Evolutionary conservation across 257 asterid species (phyloP).

Genomic region (Fraxinus cuspidata): DNA sequence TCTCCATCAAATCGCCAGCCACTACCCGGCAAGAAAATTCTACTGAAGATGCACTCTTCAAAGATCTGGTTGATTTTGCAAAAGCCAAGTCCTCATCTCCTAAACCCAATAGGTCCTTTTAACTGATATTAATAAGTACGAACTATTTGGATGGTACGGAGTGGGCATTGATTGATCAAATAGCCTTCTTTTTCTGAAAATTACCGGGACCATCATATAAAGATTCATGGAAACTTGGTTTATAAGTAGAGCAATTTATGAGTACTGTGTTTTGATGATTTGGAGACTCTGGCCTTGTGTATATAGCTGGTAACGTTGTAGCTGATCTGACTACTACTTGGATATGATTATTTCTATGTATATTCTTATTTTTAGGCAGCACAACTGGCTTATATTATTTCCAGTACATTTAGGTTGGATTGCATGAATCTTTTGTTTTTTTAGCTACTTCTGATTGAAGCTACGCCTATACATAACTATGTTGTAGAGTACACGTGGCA

Average conservation of each 20-base stretch:
- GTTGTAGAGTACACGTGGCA: too few species aligned
- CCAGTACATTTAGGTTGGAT: neutral
- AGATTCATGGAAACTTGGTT: conserved; percentile 14
- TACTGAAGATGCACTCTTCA: conserved; percentile 73
- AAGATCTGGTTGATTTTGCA: conserved; percentile 89
- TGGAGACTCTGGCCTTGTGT: conserved; percentile 30
- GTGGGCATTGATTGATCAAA: conserved; percentile 17
- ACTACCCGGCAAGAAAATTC: conserved; percentile 63
- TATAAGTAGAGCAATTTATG: conserved; percentile 9
- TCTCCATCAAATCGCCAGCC: conserved; percentile 58
- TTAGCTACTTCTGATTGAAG: too few species aligned
- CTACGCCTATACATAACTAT: too few species aligned
- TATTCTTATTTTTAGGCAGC: neutral
- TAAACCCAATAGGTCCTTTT: conserved; percentile 65
- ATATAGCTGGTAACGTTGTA: conserved; percentile 32
- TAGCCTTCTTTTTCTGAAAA: conserved; percentile 15
- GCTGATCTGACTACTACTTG: conserved; percentile 31
- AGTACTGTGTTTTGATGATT: conserved; percentile 14
- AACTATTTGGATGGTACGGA: conserved; percentile 35
- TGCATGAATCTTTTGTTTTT: too few species aligned
- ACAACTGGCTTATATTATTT: neutral
- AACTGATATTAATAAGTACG: conserved; percentile 27
- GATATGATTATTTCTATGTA: conserved; percentile 41
- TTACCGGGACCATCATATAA: conserved; percentile 22
- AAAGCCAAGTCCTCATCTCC: conserved; percentile 89